These are phyloP conservation scores for Cyclocybe cylindracea DNA, from an alignment of 768 basidiomycete genomes.

Conservation along the genomic window DNA sequence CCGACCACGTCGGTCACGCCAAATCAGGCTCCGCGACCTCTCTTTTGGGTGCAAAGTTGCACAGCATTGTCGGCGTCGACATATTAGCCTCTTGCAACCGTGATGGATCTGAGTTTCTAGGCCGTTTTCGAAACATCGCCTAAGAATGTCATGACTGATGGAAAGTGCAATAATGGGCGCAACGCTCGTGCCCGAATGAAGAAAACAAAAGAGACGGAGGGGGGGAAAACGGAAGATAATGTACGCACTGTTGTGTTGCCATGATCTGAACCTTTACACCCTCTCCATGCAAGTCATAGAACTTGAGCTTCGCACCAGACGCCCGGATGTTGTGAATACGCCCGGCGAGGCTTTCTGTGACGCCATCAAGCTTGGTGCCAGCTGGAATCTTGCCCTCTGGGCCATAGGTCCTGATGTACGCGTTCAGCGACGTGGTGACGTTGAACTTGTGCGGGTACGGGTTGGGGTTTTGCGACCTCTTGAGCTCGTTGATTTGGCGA, in stretches of 20 bases:
- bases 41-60: too few species aligned
- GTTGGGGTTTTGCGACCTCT: slow-evolving; percentile 82
- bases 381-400: slow-evolving; percentile 66
- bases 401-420: slow-evolving; percentile 77
- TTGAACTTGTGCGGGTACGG: slow-evolving; percentile 99
- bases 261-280: slow-evolving; percentile 94
- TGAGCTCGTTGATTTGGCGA: slow-evolving; percentile 82
- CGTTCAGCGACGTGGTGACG: slow-evolving; percentile 73
- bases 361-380: slow-evolving; percentile 64
- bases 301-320: slow-evolving; percentile 80
- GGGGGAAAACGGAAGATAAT: not conserved
- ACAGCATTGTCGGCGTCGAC: too few species aligned
- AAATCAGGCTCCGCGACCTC: too few species aligned
- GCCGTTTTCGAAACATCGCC: too few species aligned
- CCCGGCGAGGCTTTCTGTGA: slow-evolving; percentile 75
- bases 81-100: too few species aligned
- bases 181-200: not conserved
- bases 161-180: too few species aligned
- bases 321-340: slow-evolving; percentile 89
- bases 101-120: too few species aligned
- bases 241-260: slow-evolving; percentile 78
- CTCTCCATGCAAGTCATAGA: slow-evolving; percentile 94
- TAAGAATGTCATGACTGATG: too few species aligned
- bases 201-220: not conserved
- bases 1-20: too few species aligned